Base-by-base conservation (phyloP, 2,329 filamentous ascomycete species). In the Penicillium janthinellum region DNA sequence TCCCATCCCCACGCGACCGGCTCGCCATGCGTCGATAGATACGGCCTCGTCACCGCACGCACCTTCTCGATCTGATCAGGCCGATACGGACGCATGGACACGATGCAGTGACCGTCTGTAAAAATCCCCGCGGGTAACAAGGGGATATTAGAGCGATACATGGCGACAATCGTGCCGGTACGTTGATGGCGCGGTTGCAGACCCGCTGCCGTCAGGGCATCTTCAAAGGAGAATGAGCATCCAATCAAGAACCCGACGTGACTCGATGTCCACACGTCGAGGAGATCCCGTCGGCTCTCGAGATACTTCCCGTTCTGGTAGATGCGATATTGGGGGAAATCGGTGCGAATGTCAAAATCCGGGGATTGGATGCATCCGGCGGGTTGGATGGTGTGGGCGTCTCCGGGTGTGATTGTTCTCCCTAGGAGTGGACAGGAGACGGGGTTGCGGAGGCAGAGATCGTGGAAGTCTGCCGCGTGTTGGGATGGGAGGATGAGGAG, bases 1-100 rank as follows among this genome's bases (percentile, higher is more conserved):
- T 86, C 81, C 85, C 86, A 89, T 0, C 85, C 86, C 85, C 85
- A 89, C 3, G 83, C 85, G 14, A 89, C 76, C 1, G 85, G 85
- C 74, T 89, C 87, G 2, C 87, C 87, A 65, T 89, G 87, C 3
- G 86, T 87, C 1, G 79, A 74, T 8, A 77, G 71, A 71, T 83
- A 89, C 8, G 75, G 74, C 14, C 84, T 73, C 0, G 86, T 88
- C 34, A 88, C 80, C 4, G 77, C 73, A 12, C 86, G 75, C 0
- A 89, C 84, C 14, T 56, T 70, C 25, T 83, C 79, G 3, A 90
- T 70, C 6, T 86, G 81, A 2, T 75, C 67, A 0, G 62, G 66
- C 25, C 68, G 76, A 69, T 88, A 89, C 1, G 84, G 80, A 42
- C 87, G 77, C 87, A 89, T 89, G 0, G 84, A 88, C 0, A 89